Evolutionary conservation across 257 asterid genomes (phyloP), one percentile per base, ranked within the genome.

Genomic region (Ilex asprella): DNA sequence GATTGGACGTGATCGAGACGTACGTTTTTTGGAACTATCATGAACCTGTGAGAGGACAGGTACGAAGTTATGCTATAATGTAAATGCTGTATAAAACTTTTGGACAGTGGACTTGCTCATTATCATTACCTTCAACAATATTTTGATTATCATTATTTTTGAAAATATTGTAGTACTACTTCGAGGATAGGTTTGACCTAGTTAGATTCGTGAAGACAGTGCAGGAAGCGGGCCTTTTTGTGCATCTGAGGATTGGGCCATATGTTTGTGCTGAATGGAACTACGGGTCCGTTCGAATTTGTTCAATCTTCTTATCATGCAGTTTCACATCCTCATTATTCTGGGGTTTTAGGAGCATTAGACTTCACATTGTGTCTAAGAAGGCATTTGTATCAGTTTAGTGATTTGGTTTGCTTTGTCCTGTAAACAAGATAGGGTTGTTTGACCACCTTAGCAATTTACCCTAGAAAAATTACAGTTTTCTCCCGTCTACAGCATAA

Each of bases 251-350:
- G 44, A 88, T 84, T 2, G 96, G 95, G 6, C 95, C 95, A 13
- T 88, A 88, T 75, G 96, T 84, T 52, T 88, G 96, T 70, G 96
- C 96, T 12, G 96, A 88, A 73, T 88, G 96, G 95, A 88, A 86
- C 69, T 88, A 86, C 63, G 96, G 95, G 96, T 86, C 35, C 16
- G 86, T 67, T 61, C 14, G 51, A 32, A 64, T 16, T 35, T 62
- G 30, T 46, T 51, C 41, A 61, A 29, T 56, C 2, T 43, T 73
- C 39, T 31, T 31, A 60, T 67, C 16, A 52, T 46, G 11, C 3
- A 12, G 52, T 14, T 46, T 0, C 41, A 35, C 41, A 39, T 51
- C 47, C 16, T 67, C 44, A 5, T 43, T 62, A 54, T 16, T 14
- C 27, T 35, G 0, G 41, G 41, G 1, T 35, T 35, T 35, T 35